phyloP scores from a whole-genome alignment of 2,329 filamentous ascomycete species.

The Fusarium continuum region DNA sequence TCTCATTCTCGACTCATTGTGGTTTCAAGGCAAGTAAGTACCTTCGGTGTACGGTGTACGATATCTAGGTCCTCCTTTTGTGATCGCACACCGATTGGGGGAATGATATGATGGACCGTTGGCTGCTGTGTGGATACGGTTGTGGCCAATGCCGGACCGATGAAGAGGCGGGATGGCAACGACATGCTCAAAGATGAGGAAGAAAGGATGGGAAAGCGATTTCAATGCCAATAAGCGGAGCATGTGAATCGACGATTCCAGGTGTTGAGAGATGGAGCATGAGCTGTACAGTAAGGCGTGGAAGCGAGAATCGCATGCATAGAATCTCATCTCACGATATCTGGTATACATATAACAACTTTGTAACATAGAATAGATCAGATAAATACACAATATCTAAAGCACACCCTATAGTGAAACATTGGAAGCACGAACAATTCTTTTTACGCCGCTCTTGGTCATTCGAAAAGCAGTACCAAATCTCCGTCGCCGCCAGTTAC shows the following conservation, averaged over 20 bases:
- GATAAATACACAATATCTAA: background rate
- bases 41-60: constrained; percentile 32
- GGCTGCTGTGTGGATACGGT: constrained; percentile 21
- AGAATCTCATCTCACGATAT: constrained; percentile 39
- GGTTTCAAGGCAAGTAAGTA: no score
- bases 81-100: background rate
- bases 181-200: background rate
- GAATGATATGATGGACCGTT: constrained; percentile 18
- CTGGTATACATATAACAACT: constrained; percentile 13
- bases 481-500: background rate
- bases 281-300: constrained; percentile 10
- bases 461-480: background rate
- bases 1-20: constrained; percentile 2
- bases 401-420: background rate
- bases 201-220: constrained; percentile 5
- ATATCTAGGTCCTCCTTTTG: constrained; percentile 5
- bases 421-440: background rate
- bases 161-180: constrained; percentile 5
- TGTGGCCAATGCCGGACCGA: constrained; percentile 26
- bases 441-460: background rate
- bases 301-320: constrained; percentile 16
- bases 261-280: constrained; percentile 1
- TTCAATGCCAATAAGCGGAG: background rate
- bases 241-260: constrained; percentile 20
- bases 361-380: background rate